phyloP scores from a whole-genome alignment of 2,329 filamentous ascomycete species.

The Rhynchosporium graminicola region DNA sequence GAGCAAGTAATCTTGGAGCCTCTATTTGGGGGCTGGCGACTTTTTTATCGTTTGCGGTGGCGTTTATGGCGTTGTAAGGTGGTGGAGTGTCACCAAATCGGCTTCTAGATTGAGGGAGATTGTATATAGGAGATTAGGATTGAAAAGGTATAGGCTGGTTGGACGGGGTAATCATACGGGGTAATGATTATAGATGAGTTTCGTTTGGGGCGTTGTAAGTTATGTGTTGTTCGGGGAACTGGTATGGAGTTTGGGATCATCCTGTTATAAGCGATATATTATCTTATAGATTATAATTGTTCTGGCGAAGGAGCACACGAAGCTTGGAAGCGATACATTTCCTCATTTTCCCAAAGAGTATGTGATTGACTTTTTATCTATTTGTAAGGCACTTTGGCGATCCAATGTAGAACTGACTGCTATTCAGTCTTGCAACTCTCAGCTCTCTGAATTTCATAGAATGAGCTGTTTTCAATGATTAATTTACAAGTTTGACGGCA shows the following conservation, averaged over 20 bases:
- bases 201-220: conserved; percentile 1
- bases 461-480: no score
- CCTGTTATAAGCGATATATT: neutral
- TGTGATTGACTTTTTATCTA: no score
- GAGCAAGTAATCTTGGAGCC: neutral
- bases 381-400: no score
- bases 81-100: neutral
- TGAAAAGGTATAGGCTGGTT: conserved; percentile 1
- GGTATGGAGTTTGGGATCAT: conserved; percentile 4
- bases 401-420: no score
- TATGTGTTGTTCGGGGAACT: neutral
- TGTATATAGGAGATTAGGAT: neutral
- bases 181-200: conserved; percentile 2
- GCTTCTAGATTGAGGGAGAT: neutral
- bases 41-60: conserved; percentile 14
- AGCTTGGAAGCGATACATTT: neutral
- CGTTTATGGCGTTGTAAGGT: conserved; percentile 11
- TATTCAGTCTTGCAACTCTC: no score
- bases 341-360: neutral
- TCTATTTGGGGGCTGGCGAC: neutral
- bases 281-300: conserved; percentile 5
- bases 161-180: conserved; percentile 2
- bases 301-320: neutral
- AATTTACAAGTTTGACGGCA: no score
- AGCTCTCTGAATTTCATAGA: no score